Base-by-base conservation (phyloP, 306 rosid genomes). In the Vigna reflexopilosa region DNA sequence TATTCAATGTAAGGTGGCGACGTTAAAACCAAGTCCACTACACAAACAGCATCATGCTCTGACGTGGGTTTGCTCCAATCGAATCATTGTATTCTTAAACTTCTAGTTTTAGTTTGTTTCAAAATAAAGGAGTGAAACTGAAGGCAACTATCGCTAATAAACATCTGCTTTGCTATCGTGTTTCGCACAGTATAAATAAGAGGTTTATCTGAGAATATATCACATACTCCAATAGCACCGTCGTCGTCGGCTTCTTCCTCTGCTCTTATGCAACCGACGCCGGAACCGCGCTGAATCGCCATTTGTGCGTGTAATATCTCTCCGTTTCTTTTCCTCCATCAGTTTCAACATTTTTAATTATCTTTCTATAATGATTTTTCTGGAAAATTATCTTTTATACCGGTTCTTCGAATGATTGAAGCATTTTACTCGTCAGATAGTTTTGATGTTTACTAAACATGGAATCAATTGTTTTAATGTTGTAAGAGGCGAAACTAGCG, bases 1-100 rank as follows among this genome's bases (percentile, higher is more conserved):
- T 80, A 69, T 55, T 80, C 70, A 42, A 22, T 72, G 68, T 82
- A 66, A 50, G 61, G 51, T 79, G 82, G 77, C 83, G 6, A 12
- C 34, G 42, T 47, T 15, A 34, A 34, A 78, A 69, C 65, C 71
- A 70, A 75, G 67, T 56, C 75, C 79, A 78, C 50, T 40, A 76
- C 68, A 71, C 57, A 42, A 81, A 76, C 85, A 59, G 5, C 17
- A 22, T 70, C 81, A 70, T 32, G 65, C 67, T 70, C 58, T 30
- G 70, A 38, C 38, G 32, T 67, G 57, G 61, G 24, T 51, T 80
- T 54, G 44, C 47, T 72, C 67, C 74, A 65, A 55, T 45, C 67
- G 48, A 75, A 65, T 83, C 77, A 45, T 72, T 45, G 78, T 79
- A 72, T 78, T 76, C 67, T 38, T 67, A 67, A 47, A 14, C 44